phyloP scores from a whole-genome alignment of 345 rosid genomes.

The Lumnitzera littorea region DNA sequence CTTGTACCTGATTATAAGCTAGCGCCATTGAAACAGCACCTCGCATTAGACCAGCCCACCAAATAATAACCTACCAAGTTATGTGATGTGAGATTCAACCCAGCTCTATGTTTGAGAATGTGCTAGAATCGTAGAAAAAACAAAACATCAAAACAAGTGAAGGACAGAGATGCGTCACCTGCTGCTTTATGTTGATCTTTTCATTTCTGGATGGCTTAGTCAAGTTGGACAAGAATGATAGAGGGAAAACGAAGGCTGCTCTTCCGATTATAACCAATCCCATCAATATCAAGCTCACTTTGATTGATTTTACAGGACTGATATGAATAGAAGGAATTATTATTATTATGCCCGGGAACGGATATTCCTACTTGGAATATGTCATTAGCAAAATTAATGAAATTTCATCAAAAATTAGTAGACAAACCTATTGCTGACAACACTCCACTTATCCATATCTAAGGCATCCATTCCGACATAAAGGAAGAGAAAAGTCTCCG shows the following conservation, averaged over 20 bases:
- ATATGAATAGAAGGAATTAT: not conserved
- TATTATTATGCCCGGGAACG: not conserved
- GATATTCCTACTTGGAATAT: not conserved
- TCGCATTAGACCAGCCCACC: constrained; percentile 2
- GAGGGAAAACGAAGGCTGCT: constrained; percentile 83
- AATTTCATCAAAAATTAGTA: not conserved
- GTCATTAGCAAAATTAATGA: not conserved
- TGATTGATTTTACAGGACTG: constrained; percentile 77
- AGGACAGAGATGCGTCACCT: constrained; percentile 27
- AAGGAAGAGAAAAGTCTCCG: constrained; percentile 91
- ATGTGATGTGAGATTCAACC: not conserved
- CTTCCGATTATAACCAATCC: constrained; percentile 79
- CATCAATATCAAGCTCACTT: constrained; percentile 68
- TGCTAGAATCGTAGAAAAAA: not conserved
- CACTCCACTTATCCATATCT: constrained; percentile 86
- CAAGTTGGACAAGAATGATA: constrained; percentile 81
- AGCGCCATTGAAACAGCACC: constrained; percentile 6
- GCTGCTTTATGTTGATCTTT: constrained; percentile 56
- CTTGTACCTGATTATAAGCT: constrained; percentile 3
- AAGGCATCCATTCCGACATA: constrained; percentile 99
- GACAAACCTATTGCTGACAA: constrained; percentile 61
- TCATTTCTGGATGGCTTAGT: constrained; percentile 52
- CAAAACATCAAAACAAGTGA: not conserved
- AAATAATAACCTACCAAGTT: constrained; percentile 2
- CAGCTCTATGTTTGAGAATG: not conserved